Evolutionary conservation across 1,284 basidiomycete species (phyloP).

Genomic region (Tilletia walkeri): DNA sequence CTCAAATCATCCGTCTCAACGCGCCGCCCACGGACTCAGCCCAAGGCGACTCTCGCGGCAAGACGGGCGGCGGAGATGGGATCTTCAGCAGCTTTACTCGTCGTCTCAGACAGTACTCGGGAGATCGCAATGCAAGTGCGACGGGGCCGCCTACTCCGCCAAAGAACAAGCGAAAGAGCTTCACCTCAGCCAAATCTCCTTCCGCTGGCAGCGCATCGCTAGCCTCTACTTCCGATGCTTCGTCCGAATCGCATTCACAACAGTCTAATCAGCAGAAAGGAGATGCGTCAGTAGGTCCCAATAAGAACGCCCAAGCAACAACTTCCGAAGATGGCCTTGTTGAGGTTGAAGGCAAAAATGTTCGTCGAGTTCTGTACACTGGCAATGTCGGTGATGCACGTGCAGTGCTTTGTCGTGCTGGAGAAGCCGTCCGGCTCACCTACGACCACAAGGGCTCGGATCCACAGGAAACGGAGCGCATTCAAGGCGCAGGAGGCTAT

Average conservation of each 20-base stretch:
- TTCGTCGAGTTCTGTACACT: conserved; percentile 81
- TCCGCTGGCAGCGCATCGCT: not conserved
- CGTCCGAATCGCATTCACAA: not conserved
- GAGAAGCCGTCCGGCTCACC: conserved; percentile 86
- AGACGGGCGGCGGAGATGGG: conserved; percentile 14
- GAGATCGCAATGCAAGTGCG: not conserved
- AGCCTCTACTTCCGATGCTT: not conserved
- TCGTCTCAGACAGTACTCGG: conserved; percentile 21
- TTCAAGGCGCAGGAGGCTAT: conserved; percentile 95
- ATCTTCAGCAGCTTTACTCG: conserved; percentile 24
- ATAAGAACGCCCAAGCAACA: not conserved
- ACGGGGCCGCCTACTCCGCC: not conserved
- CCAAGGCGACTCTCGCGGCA: not conserved
- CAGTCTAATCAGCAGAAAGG: conserved; percentile 3
- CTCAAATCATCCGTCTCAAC: not conserved
- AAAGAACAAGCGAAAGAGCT: conserved; percentile 5
- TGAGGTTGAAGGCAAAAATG: conserved; percentile 20
- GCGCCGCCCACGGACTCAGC: not conserved
- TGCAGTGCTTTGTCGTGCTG: conserved; percentile 81
- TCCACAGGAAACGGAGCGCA: conserved; percentile 92
- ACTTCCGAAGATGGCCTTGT: conserved; percentile 23
- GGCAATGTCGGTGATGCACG: conserved; percentile 95
- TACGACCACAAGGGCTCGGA: conserved; percentile 99
- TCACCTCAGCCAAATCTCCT: not conserved
- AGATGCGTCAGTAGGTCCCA: not conserved